Conservation (phyloP, 495 filamentous ascomycete genomes). For the Parachaetomium inaequale region DNA sequence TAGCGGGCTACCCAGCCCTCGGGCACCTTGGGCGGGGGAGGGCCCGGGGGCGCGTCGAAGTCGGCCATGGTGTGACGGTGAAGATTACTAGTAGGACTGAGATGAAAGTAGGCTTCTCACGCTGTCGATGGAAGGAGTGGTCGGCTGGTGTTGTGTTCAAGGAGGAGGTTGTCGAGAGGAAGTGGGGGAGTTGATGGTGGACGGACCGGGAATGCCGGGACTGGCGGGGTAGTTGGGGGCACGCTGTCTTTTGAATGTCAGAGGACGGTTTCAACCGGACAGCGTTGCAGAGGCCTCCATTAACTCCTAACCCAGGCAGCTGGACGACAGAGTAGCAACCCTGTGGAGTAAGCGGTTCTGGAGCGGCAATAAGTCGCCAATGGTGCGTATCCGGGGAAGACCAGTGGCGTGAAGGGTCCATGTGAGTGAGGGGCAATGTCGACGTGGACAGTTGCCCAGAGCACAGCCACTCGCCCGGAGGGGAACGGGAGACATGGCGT, state of each 20-base stretch:
- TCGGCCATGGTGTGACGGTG: slow-evolving; percentile 47
- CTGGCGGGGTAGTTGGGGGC: not conserved
- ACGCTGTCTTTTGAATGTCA: not conserved
- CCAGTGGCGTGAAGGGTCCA: not conserved
- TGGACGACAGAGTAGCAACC: not conserved
- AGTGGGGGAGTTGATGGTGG: not conserved
- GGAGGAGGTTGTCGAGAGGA: not conserved
- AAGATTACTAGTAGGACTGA: no score
- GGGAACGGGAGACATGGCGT: not conserved
- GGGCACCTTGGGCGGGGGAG: slow-evolving; percentile 82
- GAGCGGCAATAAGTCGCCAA: not conserved
- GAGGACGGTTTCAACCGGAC: slow-evolving; percentile 21
- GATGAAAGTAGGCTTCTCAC: no score
- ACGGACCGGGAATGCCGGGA: not conserved
- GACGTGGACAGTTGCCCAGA: not conserved
- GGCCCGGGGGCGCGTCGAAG: slow-evolving; percentile 68
- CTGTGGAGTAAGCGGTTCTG: not conserved
- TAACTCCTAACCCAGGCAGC: not conserved
- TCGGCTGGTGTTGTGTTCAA: no score
- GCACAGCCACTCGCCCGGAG: not conserved
- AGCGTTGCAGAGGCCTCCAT: slow-evolving; percentile 5
- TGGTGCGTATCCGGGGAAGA: not conserved
- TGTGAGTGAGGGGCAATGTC: not conserved
- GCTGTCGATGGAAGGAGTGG: no score
- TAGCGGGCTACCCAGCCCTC: slow-evolving; percentile 84